Evolutionary conservation across 163 green algal genomes (phyloP).

Genomic region (Chloromonas sp.): DNA sequence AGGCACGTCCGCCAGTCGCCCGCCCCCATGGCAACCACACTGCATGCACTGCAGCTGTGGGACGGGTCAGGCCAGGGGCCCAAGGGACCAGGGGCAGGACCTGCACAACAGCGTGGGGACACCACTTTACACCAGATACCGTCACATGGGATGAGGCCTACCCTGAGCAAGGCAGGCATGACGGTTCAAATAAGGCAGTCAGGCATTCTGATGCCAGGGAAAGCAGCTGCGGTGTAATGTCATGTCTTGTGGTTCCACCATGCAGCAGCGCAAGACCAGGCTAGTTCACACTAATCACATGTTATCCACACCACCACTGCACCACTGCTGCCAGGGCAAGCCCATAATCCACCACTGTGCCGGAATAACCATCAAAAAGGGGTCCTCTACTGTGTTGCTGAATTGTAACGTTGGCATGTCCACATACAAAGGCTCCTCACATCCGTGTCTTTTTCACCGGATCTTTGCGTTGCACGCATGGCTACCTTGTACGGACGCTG

Average conservation of each 20-base stretch:
- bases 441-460: no score
- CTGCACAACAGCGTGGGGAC: neutral
- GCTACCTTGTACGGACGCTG: neutral
- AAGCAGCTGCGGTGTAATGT: neutral
- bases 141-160: neutral
- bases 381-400: neutral
- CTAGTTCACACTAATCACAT: neutral
- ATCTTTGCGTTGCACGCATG: no score
- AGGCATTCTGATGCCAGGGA: neutral
- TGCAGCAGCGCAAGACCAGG: neutral
- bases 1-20: neutral
- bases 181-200: no score
- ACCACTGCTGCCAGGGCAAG: neutral
- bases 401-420: neutral
- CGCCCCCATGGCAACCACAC: neutral
- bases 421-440: neutral
- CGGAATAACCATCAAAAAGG: neutral
- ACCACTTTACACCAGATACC: neutral
- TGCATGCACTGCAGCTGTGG: neutral
- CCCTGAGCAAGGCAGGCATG: no score
- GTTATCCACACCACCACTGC: no score
- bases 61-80: neutral
- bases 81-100: neutral
- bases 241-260: neutral
- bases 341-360: neutral